A percentile compares a stretch with the other conserved stretches of the same genome.
Evolutionary conservation across 768 basidiomycete genomes (phyloP).

Genomic region (Ephemerocybe angulata): DNA sequence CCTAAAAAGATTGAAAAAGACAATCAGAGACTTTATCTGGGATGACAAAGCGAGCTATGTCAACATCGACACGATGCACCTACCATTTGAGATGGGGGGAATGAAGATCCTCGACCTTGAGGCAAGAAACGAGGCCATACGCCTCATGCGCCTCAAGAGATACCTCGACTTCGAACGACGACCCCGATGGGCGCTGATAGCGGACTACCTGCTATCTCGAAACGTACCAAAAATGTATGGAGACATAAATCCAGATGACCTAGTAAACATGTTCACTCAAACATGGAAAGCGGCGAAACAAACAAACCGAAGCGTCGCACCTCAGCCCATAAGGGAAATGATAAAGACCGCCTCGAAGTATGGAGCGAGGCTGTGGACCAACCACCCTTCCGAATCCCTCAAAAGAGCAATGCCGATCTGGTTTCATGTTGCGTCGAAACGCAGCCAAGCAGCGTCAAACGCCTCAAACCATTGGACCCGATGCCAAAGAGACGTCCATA

Average conservation of each 20-base stretch:
- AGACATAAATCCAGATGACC: not conserved
- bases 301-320: not conserved
- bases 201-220: slow-evolving; percentile 1
- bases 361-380: not conserved
- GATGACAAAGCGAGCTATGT: not conserved
- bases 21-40: not conserved
- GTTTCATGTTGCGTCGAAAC: not conserved
- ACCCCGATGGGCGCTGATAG: slow-evolving; percentile 17
- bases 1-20: not conserved
- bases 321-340: not conserved
- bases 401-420: not conserved
- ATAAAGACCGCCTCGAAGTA: not conserved
- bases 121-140: slow-evolving; percentile 20
- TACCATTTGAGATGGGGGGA: slow-evolving; percentile 7
- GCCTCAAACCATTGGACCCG: not conserved
- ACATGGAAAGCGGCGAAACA: not conserved
- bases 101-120: slow-evolving; percentile 17
- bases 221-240: not conserved
- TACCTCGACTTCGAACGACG: slow-evolving; percentile 14
- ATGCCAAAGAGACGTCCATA: not conserved
- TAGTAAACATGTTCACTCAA: not conserved
- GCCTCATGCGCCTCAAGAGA: slow-evolving; percentile 17
- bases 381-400: not conserved
- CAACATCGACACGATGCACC: slow-evolving; percentile 8
- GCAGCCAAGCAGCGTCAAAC: not conserved